Conservation (phyloP, 2,329 filamentous ascomycete genomes). For the Fusarium nodosum region DNA sequence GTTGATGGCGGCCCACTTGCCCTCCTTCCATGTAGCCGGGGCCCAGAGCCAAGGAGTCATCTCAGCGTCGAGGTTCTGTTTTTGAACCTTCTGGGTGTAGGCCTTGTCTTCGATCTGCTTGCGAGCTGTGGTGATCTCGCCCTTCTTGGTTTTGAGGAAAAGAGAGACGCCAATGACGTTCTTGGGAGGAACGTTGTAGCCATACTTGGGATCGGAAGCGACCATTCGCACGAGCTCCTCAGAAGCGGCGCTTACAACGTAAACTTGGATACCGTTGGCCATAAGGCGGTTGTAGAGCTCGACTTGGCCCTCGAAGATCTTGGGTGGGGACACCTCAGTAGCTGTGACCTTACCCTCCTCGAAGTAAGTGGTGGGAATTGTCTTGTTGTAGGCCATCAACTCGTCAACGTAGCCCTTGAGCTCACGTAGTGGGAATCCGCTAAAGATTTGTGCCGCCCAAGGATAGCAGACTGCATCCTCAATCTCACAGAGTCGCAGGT, state of each 20-base stretch:
- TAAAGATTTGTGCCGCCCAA: slow-evolving; percentile 59
- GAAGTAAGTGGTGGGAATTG: slow-evolving; percentile 56
- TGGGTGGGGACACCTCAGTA: slow-evolving; percentile 53
- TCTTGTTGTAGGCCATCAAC: slow-evolving; percentile 59
- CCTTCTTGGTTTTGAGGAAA: slow-evolving; percentile 53
- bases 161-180: slow-evolving; percentile 61
- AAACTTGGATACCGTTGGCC: slow-evolving; percentile 60
- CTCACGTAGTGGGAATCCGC: slow-evolving; percentile 59
- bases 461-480: slow-evolving; percentile 60
- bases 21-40: slow-evolving; percentile 60
- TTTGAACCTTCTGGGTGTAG: slow-evolving; percentile 50
- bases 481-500: slow-evolving; percentile 59
- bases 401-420: slow-evolving; percentile 63
- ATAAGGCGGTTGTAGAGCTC: slow-evolving; percentile 61
- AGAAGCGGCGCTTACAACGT: slow-evolving; percentile 58
- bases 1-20: slow-evolving; percentile 60
- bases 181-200: slow-evolving; percentile 60
- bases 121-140: slow-evolving; percentile 54
- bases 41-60: slow-evolving; percentile 60
- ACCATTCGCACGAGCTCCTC: slow-evolving; percentile 63
- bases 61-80: slow-evolving; percentile 56
- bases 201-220: slow-evolving; percentile 60
- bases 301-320: slow-evolving; percentile 57
- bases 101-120: slow-evolving; percentile 57
- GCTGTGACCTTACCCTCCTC: slow-evolving; percentile 52